A percentile compares a stretch with the other conserved stretches of the same genome.
phyloP scores from a whole-genome alignment of 345 rosid genomes.

The Moricandia arvensis region DNA sequence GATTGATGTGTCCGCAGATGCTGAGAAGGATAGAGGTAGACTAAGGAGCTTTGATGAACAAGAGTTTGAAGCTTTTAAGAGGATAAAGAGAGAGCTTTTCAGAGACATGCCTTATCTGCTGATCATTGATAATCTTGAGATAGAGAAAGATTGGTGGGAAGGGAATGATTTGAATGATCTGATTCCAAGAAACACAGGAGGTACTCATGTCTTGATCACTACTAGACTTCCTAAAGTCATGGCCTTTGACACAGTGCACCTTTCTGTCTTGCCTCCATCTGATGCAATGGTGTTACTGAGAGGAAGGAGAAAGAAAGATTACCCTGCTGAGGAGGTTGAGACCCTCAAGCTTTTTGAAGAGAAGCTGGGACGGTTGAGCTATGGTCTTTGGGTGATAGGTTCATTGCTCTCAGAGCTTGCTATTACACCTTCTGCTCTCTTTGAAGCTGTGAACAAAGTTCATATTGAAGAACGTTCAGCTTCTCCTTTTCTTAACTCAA shows the following conservation, averaged over 20 bases:
- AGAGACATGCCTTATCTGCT: conserved; percentile 82
- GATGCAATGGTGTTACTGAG: conserved; percentile 72
- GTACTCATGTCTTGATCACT: conserved; percentile 82
- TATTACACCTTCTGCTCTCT: conserved; percentile 65
- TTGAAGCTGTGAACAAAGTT: conserved; percentile 69
- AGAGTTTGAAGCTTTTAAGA: conserved; percentile 81
- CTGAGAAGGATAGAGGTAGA: conserved; percentile 78
- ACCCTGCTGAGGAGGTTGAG: conserved; percentile 59
- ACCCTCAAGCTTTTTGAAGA: conserved; percentile 63
- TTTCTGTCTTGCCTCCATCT: conserved; percentile 49
- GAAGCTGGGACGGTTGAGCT: conserved; percentile 70
- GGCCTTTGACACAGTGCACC: conserved; percentile 68
- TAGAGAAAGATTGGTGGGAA: conserved; percentile 94
- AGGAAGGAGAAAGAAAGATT: conserved; percentile 72
- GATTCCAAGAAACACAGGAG: conserved; percentile 82
- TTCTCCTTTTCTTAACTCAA: conserved; percentile 41
- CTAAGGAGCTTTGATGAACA: conserved; percentile 85
- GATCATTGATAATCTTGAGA: conserved; percentile 91
- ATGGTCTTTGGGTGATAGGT: conserved; percentile 71
- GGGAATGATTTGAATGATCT: conserved; percentile 84
- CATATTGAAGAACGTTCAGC: conserved; percentile 50
- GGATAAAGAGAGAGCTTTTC: conserved; percentile 76
- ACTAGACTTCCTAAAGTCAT: conserved; percentile 72
- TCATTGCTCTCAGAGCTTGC: conserved; percentile 75
- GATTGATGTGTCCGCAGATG: conserved; percentile 83